These are phyloP conservation scores for Suaeda aralocaspica DNA, from an alignment of 148 eudicot species.

Conservation along the genomic window DNA sequence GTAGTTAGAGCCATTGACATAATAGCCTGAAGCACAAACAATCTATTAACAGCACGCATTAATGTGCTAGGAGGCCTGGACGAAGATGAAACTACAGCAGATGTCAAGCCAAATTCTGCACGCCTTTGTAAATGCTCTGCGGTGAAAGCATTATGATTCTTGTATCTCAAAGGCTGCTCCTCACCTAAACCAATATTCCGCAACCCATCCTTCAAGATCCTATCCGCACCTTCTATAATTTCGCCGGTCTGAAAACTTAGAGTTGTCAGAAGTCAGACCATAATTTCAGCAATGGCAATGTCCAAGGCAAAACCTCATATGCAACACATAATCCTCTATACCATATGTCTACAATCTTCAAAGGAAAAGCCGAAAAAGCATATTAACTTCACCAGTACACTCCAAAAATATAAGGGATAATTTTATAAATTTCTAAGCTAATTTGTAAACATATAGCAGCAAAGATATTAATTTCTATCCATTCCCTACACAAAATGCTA, in stretches of 20 bases:
- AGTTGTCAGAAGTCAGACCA: constrained; percentile 34
- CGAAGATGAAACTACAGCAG: constrained; percentile 27
- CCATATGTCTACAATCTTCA: constrained; percentile 2
- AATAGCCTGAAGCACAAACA: constrained; percentile 73
- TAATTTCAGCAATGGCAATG: constrained; percentile 11
- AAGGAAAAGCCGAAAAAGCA: no score
- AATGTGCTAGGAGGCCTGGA: constrained; percentile 32
- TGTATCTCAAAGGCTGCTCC: constrained; percentile 32
- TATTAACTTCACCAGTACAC: no score
- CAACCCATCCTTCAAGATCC: constrained; percentile 35
- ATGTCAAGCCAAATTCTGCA: constrained; percentile 30
- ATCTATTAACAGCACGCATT: constrained; percentile 31
- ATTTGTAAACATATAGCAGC: no score
- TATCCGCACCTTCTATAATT: constrained; percentile 42
- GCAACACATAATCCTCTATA: background rate
- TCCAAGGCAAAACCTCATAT: constrained; percentile 11
- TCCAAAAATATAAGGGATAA: no score
- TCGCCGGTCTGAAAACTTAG: constrained; percentile 60
- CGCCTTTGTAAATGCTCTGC: constrained; percentile 26
- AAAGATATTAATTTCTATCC: no score
- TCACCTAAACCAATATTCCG: constrained; percentile 30
- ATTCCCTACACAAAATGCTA: no score
- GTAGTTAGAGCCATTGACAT: constrained; percentile 37
- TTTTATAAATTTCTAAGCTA: no score
- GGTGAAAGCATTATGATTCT: constrained; percentile 15